Base-by-base conservation (phyloP, 176 grass and related monocot species). In the Oryza glumipatula region DNA sequence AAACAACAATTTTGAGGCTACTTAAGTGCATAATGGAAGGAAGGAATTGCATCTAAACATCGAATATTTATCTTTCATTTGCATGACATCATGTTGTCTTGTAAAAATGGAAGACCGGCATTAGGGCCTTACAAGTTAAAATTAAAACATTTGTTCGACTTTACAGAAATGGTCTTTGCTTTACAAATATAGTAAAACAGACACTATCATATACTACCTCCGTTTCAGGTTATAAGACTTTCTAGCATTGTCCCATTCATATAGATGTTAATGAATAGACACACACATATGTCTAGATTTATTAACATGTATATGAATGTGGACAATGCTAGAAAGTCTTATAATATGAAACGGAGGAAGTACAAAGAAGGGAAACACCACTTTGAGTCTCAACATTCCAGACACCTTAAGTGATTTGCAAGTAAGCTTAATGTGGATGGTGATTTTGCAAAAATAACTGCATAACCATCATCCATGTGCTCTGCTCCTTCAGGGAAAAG, bases 391-490 rank as follows among this genome's bases (percentile, higher is more conserved):
- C 67, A 85, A 61, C 7, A 88, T 67, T 73, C 68, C 3, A 98
- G 89, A 36, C 74, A 85, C 69, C 73, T 89, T 12, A 80, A 92
- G 32, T 93, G 91, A 58, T 78, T 63, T 87, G 87, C 17, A 67
- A 90, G 51, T 75, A 93, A 76, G 64, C 73, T 67, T 74, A 76
- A 80, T 77, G 74, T 88, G 4, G 90, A 88, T 74, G 89, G 89
- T 65, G 86, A 85, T 80, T 94, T 92, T 61, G 80, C 69, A 9
- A 95, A 86, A 52, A 95, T 35, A 63, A 98, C 45, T 26, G 89
- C 93, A 90, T 95, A 94, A 21, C 91, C 93, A 83, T 98, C 93
- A 67, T 95, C 93, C 95, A 98, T 95, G 85, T 30, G 39, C 7
- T 93, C 87, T 64, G 92, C 83, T 6, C 87, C 88, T 88, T 95